phyloP scores from a whole-genome alignment of 2,329 filamentous ascomycete species.

The Venturia carpophila region DNA sequence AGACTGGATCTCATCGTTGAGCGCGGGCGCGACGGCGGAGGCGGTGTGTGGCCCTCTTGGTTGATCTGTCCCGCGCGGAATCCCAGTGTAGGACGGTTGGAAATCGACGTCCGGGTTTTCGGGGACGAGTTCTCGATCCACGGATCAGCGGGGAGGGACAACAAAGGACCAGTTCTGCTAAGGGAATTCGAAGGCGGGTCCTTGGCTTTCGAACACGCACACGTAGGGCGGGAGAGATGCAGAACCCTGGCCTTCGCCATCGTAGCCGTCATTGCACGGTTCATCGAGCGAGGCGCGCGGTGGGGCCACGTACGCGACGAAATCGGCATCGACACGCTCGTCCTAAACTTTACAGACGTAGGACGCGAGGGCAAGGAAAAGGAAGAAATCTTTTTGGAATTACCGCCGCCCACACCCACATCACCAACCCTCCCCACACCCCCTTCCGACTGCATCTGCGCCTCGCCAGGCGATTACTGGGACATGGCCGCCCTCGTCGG shows the following conservation, averaged over 20 bases:
- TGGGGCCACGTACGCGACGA: constrained; percentile 14
- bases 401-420: background rate
- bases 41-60: constrained; percentile 10
- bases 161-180: background rate
- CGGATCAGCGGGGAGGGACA: background rate
- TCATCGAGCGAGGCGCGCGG: constrained; percentile 14
- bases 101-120: constrained; percentile 10
- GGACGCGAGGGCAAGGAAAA: background rate
- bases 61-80: constrained; percentile 9
- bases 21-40: background rate
- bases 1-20: constrained; percentile 15
- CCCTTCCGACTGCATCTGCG: background rate
- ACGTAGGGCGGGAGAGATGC: constrained; percentile 7
- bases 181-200: background rate
- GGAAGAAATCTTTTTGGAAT: background rate
- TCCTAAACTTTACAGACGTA: constrained; percentile 1
- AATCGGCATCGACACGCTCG: constrained; percentile 1
- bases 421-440: background rate
- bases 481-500: background rate
- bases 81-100: background rate
- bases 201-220: background rate
- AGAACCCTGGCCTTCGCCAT: constrained; percentile 16
- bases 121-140: background rate
- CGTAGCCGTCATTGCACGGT: constrained; percentile 11
- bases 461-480: background rate